Conservation (phyloP, 164 flowering plant species). For the Umbellularia californica region DNA sequence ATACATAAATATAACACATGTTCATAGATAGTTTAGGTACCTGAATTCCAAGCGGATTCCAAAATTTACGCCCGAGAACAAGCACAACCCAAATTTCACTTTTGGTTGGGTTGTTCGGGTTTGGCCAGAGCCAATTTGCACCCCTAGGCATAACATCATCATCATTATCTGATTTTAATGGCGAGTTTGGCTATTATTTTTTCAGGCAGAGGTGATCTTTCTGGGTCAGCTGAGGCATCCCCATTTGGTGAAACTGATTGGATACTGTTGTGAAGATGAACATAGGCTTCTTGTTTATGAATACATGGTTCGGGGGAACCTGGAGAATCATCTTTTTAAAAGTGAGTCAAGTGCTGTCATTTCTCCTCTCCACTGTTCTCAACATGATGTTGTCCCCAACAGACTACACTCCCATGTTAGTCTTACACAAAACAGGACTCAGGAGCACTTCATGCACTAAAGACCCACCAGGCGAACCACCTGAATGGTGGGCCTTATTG, state of each 20-base stretch:
- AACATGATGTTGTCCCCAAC: too few species aligned
- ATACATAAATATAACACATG: too few species aligned
- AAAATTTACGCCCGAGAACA: too few species aligned
- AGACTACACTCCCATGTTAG: neutral
- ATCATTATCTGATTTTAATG: neutral
- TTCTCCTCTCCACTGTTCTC: neutral
- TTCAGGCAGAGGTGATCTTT: slow-evolving; percentile 74
- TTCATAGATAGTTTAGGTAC: too few species aligned
- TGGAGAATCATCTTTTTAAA: slow-evolving; percentile 68
- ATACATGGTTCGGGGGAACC: slow-evolving; percentile 68
- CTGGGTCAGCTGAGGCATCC: slow-evolving; percentile 87
- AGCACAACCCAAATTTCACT: too few species aligned
- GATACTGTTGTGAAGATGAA: slow-evolving; percentile 82
- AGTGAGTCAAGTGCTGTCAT: slow-evolving; percentile 24
- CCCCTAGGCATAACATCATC: too few species aligned
- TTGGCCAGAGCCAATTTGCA: too few species aligned
- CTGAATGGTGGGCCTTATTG: too few species aligned
- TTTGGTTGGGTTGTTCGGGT: too few species aligned
- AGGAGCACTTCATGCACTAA: too few species aligned
- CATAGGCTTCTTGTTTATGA: slow-evolving; percentile 83
- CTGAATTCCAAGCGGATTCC: too few species aligned
- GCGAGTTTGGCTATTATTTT: neutral
- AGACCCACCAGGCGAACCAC: too few species aligned
- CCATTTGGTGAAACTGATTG: slow-evolving; percentile 82
- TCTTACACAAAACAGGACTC: neutral